Base-by-base conservation (phyloP, 371 early-diverging fungal species). In the Rhizomucor pusillus region DNA sequence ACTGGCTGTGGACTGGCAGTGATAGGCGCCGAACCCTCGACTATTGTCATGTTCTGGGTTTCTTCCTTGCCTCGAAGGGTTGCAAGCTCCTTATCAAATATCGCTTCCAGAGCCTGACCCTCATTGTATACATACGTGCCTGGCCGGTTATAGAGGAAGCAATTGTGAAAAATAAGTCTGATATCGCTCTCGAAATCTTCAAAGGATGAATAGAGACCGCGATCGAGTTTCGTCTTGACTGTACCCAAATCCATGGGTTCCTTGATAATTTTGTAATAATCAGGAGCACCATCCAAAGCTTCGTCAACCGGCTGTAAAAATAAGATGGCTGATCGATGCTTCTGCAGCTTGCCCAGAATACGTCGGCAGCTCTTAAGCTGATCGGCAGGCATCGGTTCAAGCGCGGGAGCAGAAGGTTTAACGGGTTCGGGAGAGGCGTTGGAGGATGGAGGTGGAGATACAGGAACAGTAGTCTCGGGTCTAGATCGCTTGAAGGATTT, bases 281-380 rank as follows among this genome's bases (percentile, higher is more conserved):
- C 56, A 6, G 69, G 74, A 25, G 84, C 81, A 9, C 81, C 79
- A 50, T 85, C 85, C 29, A 69, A 57, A 1, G 59, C 60, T 24
- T 78, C 75, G 52, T 91, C 89, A 4, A 90, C 90, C 5, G 89
- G 86, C 5, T 71, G 80, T 43, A 77, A 54, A 60, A 91, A 91
- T 4, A 81, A 77, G 12, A 77, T 67, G 0, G 89, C 80, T 19
- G 79, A 69, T 7, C 70, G 73, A 40, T 86, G 84, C 33, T 71
- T 75, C 43, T 59, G 63, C 10, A 91, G 45, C 45, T 82, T 84
- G 36, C 69, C 77, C 58, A 89, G 47, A n/a, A 48, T n/a, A 7
- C 34, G 24, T 19, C 65, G 62, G 35, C 74, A 59, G 19, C 5
- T 19, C 12, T 41, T 41, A 5, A 41, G 43, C 25, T 22, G 23